phyloP scores from a whole-genome alignment of 2,329 filamentous ascomycete species.

The Ophiostoma triangulosporum region DNA sequence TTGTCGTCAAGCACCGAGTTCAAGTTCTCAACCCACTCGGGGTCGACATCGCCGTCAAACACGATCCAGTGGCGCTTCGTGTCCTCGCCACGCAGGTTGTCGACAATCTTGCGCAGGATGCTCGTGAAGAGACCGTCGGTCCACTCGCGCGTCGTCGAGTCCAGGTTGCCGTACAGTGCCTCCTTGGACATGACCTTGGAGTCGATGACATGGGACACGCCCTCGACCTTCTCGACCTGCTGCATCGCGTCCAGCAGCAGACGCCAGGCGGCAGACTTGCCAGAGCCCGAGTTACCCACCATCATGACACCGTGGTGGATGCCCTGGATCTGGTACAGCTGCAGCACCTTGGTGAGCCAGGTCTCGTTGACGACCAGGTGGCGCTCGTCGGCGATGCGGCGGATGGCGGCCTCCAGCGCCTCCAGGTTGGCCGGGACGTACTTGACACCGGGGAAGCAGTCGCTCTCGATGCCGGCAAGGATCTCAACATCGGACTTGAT shows the following conservation, averaged over 20 bases:
- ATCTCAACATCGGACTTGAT: slow-evolving; percentile 84
- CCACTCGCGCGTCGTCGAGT: slow-evolving; percentile 96
- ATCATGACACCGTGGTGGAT: slow-evolving; percentile 99
- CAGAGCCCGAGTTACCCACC: slow-evolving; percentile 95
- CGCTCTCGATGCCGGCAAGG: slow-evolving; percentile 69
- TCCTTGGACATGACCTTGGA: slow-evolving; percentile 99
- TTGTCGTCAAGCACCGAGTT: slow-evolving; percentile 99
- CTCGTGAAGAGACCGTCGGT: slow-evolving; percentile 97
- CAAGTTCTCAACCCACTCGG: slow-evolving; percentile 98
- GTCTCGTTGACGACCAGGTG: slow-evolving; percentile 82
- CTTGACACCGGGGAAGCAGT: slow-evolving; percentile 82
- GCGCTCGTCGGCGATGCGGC: slow-evolving; percentile 67
- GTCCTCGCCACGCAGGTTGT: slow-evolving; percentile 95
- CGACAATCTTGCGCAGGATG: slow-evolving; percentile 94
- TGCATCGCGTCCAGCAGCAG: slow-evolving; percentile 83
- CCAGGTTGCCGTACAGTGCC: slow-evolving; percentile 85
- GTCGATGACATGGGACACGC: slow-evolving; percentile 94
- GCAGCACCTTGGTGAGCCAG: slow-evolving; percentile 95
- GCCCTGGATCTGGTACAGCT: slow-evolving; percentile 94
- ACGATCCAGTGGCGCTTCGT: slow-evolving; percentile 98
- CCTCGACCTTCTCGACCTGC: slow-evolving; percentile 79
- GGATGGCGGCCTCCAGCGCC: slow-evolving; percentile 67
- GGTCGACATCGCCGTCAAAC: slow-evolving; percentile 97
- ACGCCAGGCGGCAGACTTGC: slow-evolving; percentile 93
- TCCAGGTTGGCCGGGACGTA: slow-evolving; percentile 84